A percentile compares a stretch with the other conserved stretches of the same genome.
Evolutionary conservation across 768 basidiomycete genomes (phyloP).

Genomic region (Calocybe gangraenosa): DNA sequence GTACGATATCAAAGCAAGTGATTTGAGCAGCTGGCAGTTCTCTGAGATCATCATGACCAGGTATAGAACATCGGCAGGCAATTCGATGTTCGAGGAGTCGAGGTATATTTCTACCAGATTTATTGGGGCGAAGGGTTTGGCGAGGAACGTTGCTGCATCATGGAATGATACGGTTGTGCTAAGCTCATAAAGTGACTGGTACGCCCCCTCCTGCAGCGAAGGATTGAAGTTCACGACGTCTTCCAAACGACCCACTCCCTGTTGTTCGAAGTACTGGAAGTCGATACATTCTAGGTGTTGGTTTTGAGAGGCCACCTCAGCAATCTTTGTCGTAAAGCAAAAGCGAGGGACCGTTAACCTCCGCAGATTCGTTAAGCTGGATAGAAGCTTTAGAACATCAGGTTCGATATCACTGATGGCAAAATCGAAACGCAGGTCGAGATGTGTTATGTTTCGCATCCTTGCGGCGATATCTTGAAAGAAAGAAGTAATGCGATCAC

Average conservation of each 20-base stretch:
- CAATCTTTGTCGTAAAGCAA: slow-evolving; percentile 40
- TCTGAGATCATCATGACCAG: slow-evolving; percentile 42
- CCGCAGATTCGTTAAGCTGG: slow-evolving; percentile 36
- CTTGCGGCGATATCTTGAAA: slow-evolving; percentile 39
- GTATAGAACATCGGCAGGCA: slow-evolving; percentile 34
- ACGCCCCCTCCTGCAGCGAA: slow-evolving; percentile 40
- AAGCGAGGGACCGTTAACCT: slow-evolving; percentile 50
- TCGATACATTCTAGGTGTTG: slow-evolving; percentile 43
- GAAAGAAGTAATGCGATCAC: slow-evolving; percentile 15
- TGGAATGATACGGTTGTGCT: slow-evolving; percentile 41
- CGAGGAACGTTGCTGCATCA: slow-evolving; percentile 43
- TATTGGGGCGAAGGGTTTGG: slow-evolving; percentile 37
- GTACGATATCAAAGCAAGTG: slow-evolving; percentile 37
- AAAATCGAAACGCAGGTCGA: slow-evolving; percentile 42
- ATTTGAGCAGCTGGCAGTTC: slow-evolving; percentile 42
- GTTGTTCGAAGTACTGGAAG: slow-evolving; percentile 45
- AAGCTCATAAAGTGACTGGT: slow-evolving; percentile 51
- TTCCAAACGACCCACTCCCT: slow-evolving; percentile 40
- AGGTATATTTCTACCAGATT: slow-evolving; percentile 50
- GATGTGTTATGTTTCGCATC: slow-evolving; percentile 44
- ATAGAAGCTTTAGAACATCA: not conserved
- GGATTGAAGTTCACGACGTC: slow-evolving; percentile 47
- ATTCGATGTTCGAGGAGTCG: slow-evolving; percentile 42
- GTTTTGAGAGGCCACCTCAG: slow-evolving; percentile 43
- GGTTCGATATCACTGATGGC: slow-evolving; percentile 37